Evolutionary conservation across 768 basidiomycete genomes (phyloP), one percentile per base, ranked within the genome.

Genomic region (Coprinopsis strossmayeri): DNA sequence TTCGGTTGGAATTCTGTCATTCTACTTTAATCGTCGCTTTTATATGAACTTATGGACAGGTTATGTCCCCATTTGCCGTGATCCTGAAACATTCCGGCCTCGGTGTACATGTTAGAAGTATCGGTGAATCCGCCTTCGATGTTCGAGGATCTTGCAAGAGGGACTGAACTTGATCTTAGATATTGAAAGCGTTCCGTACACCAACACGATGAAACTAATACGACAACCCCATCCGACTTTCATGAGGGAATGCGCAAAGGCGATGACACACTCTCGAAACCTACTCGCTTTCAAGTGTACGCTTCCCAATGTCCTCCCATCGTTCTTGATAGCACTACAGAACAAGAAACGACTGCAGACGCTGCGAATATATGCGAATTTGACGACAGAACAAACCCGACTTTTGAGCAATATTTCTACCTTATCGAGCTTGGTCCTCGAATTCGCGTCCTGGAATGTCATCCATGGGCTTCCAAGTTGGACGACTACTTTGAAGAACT

Each of bases 381-480:
- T 88, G n/a, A 76, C 77, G 0, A 65, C 67, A 0, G 67, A 71
- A 17, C 82, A 86, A 54, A 61, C 74, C 0, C 62, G 69, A 46
- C 66, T 87, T 21, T 49, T 66, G 11, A 57, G 52, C 17, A 61
- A 61, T 0, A 59, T 87, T 26, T 67, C 68, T 10, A 69, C 59
- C 20, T 55, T 90, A 13, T 64, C 72, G 10, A 70, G 61, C 20
- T 56, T 90, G 15, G 65, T 72, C 3, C 63, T 89, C 23, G 79
- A 87, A 43, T 69, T 63, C 44, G 76, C 79, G n/a, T 78, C 78
- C 2, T 82, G 81, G 80, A 76, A 74, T 53, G 62, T 83, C 18
- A 65, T 84, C 45, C 74, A 84, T 57, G 54, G 68, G 5, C 58
- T 90, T 17, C 82, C 86, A 9, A 60, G 54, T 18, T 89, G 87